Conservation (phyloP, 495 filamentous ascomycete species). For the Penicillium soppii region DNA sequence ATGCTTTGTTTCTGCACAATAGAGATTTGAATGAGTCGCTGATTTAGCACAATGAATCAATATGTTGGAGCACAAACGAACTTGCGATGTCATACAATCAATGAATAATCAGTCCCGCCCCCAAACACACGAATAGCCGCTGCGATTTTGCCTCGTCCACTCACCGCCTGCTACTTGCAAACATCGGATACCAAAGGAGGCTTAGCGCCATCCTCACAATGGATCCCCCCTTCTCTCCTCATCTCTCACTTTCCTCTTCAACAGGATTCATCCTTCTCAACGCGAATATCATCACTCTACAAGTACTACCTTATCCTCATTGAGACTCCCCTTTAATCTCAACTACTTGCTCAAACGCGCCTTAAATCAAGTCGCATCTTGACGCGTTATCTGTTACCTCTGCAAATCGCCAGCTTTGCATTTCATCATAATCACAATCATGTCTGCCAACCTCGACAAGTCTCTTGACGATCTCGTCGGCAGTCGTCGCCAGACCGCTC, state of each 20-base stretch:
- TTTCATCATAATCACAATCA: constrained; percentile 29
- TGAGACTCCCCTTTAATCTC: not conserved
- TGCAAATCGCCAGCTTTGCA: constrained; percentile 20
- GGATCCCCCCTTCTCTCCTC: constrained; percentile 11
- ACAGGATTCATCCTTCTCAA: constrained; percentile 4
- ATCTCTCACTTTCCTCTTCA: constrained; percentile 6
- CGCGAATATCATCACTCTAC: not conserved
- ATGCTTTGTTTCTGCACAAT: not conserved
- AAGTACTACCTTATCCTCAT: no score
- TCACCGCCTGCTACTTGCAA: not conserved
- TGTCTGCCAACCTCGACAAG: constrained; percentile 93
- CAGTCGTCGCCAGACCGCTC: constrained; percentile 60
- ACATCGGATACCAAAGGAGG: not conserved
- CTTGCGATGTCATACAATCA: not conserved
- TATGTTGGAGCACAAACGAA: not conserved
- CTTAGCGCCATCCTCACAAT: not conserved
- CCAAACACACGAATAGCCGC: no score
- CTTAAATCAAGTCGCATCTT: constrained; percentile 15
- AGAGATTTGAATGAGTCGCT: not conserved
- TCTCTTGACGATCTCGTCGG: constrained; percentile 95
- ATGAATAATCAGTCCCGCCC: not conserved
- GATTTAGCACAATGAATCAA: not conserved
- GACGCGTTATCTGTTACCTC: constrained; percentile 15
- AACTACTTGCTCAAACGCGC: constrained; percentile 8
- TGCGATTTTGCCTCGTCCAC: no score